Evolutionary conservation across 2,329 filamentous ascomycete genomes (phyloP).

Genomic region (Beauveria brongniartii): DNA sequence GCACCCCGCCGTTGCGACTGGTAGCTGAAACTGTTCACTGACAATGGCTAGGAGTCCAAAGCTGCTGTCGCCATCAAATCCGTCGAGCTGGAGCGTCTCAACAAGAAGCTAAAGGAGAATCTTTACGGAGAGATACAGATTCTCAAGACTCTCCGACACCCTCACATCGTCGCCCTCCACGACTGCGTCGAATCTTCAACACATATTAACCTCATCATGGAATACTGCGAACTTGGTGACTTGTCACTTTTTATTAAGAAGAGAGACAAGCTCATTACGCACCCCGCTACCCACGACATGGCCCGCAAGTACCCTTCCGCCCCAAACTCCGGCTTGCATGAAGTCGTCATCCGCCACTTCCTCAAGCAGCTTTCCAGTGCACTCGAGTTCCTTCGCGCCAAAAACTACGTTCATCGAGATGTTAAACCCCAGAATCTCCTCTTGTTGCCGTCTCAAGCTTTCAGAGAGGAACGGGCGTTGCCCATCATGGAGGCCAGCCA

Average conservation of each 20-base stretch:
- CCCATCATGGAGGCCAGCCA: conserved; percentile 70
- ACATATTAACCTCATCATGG: conserved; percentile 96
- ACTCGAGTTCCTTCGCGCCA: conserved; percentile 74
- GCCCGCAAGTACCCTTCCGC: conserved; percentile 87
- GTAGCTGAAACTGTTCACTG: conserved; percentile 1
- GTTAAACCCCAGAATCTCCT: conserved; percentile 96
- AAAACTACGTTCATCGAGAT: conserved; percentile 90
- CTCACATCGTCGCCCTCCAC: conserved; percentile 93
- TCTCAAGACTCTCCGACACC: conserved; percentile 85
- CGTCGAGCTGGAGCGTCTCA: conserved; percentile 81
- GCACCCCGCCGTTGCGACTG: neutral
- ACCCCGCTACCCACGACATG: conserved; percentile 81
- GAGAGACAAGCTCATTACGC: conserved; percentile 68
- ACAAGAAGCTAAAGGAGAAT: conserved; percentile 94
- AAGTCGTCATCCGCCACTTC: conserved; percentile 95
- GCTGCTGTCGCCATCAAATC: conserved; percentile 93
- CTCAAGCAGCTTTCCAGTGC: conserved; percentile 91
- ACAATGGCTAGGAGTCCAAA: conserved; percentile 55
- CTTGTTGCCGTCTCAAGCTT: conserved; percentile 72
- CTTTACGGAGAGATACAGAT: conserved; percentile 94
- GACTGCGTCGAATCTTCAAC: conserved; percentile 81
- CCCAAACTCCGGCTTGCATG: conserved; percentile 76
- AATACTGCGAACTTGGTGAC: conserved; percentile 94
- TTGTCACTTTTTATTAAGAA: conserved; percentile 95
- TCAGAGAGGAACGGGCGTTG: conserved; percentile 43